Evolutionary conservation across 768 basidiomycete genomes (phyloP), one percentile per base, ranked within the genome.

Genomic region (Trametes meyenii): DNA sequence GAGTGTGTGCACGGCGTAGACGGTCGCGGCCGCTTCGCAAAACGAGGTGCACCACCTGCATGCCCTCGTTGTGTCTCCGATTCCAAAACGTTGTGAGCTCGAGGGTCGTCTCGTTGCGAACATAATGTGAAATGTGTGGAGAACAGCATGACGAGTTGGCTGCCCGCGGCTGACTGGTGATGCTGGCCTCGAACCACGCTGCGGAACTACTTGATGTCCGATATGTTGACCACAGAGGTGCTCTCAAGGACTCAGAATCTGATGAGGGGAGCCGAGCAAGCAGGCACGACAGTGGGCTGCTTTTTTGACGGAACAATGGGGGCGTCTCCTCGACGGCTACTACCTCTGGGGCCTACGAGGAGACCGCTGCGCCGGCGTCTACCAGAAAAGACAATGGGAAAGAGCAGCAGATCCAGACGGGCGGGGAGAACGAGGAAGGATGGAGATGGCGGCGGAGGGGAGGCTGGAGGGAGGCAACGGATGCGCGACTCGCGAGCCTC

Each of bases 101-200:
- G n/a, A 21, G n/a, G 13, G 24, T 19, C 14, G 6, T 39, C 39
- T 40, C 21, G 52, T 29, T 23, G 29, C 29, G 8, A 33, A 33
- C 8, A 33, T 33, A 33, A 3, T 33, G 29, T 33, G 24, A 53
- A n/a, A 16, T 40, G 21, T 23, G 2, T 8, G 24, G 45, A 24
- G 21, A 55, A 43, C 54, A 56, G 55, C 55, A 56, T 56, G 55
- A 48, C 44, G 33, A 35, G 44, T 56, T 56, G 55, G 55, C 44
- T 35, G 45, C 39, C 16, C n/a, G 17, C 42, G 55, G 44, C 45
- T 36, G 35, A 14, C 45, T 38, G 55, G 44, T 56, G 55, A 56
- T 56, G 55, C 45, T 56, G 55, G 19, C 8, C 29, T 29, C 29
- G 48, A 33, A 33, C 29, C 8, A 33, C 29, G 29, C 8, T 33